Evolutionary conservation across 2,329 filamentous ascomycete genomes (phyloP).

Genomic region (Aureobasidium zeae): DNA sequence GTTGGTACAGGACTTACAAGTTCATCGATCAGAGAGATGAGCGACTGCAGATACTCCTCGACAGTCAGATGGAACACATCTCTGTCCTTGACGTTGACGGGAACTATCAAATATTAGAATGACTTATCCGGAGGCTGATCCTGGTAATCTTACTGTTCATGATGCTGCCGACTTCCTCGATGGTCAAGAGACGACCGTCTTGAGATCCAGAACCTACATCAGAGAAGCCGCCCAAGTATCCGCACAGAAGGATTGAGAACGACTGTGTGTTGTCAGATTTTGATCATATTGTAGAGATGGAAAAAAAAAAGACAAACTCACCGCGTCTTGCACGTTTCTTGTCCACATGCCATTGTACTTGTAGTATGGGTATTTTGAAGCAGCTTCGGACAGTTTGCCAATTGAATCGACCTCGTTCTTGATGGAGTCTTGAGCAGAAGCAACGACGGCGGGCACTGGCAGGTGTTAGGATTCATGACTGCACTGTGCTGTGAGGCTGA

Average conservation of each 20-base stretch:
- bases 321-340: slow-evolving; percentile 70
- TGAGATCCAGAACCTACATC: slow-evolving; percentile 26
- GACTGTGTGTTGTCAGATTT: slow-evolving; percentile 33
- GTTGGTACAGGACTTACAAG: slow-evolving; percentile 45
- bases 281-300: background rate
- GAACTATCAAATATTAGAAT: slow-evolving; percentile 46
- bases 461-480: background rate
- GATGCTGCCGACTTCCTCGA: slow-evolving; percentile 75
- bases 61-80: slow-evolving; percentile 94
- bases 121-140: background rate
- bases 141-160: slow-evolving; percentile 50
- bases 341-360: slow-evolving; percentile 92
- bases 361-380: slow-evolving; percentile 89
- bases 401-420: slow-evolving; percentile 63
- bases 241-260: slow-evolving; percentile 51
- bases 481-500: no score
- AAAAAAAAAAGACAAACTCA: slow-evolving; percentile 33
- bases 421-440: slow-evolving; percentile 61
- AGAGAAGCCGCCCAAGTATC: slow-evolving; percentile 69
- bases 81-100: slow-evolving; percentile 78
- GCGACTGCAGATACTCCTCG: slow-evolving; percentile 87
- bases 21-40: slow-evolving; percentile 84
- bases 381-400: slow-evolving; percentile 58
- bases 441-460: slow-evolving; percentile 58
- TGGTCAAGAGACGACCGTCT: slow-evolving; percentile 61